Evolutionary conservation across 2,329 filamentous ascomycete species (phyloP), one percentile per base, ranked within the genome.

Genomic region (Diaporthe aspalathi): DNA sequence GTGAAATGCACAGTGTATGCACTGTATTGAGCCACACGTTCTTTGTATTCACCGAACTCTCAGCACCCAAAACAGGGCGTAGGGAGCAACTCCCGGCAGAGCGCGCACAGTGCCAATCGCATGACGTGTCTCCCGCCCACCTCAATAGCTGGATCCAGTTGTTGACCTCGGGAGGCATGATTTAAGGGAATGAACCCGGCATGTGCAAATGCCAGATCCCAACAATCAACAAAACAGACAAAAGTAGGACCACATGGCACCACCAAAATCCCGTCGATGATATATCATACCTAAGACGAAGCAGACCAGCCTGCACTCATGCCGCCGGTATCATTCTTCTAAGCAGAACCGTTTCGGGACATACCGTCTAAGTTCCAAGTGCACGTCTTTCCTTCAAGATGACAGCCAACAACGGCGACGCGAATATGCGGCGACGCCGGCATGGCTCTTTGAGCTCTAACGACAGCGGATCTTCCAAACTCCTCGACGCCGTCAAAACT

Each of bases 401-500:
- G 60, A 63, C 60, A n/a, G 43, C 14, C 60, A 49, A 49, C 60
- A 24, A 27, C 2, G 60, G 43, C 14, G 57, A 54, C 35, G 35
- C 35, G 14, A 27, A 52, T 9, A 27, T 68, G 45, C 72, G 67
- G 54, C 62, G 67, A 35, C 72, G 72, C n/a, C 70, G 63, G 27
- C 43, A 20, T 17, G 43, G 24, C 38, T 62, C 72, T 9, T 67
- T 60, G 12, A 56, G 38, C 32, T 24, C 53, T 12, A 47, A 11
- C 29, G 43, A 52, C 47, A 43, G n/a, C 24, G 50, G 40, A 20
- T 76, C 79, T 54, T 76, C 78, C 71, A 49, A 72, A 35, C 45
- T 79, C 50, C 70, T 75, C 7, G 60, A 77, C 24, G 70, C 76
- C 2, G 79, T 78, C 52, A 78, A 77, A 53, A 56, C 78, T 11